Percentiles rank a stretch among this genome's conserved stretches.
Conservation (phyloP, 2,329 filamentous ascomycete species). For the Bipolaris victoriae region DNA sequence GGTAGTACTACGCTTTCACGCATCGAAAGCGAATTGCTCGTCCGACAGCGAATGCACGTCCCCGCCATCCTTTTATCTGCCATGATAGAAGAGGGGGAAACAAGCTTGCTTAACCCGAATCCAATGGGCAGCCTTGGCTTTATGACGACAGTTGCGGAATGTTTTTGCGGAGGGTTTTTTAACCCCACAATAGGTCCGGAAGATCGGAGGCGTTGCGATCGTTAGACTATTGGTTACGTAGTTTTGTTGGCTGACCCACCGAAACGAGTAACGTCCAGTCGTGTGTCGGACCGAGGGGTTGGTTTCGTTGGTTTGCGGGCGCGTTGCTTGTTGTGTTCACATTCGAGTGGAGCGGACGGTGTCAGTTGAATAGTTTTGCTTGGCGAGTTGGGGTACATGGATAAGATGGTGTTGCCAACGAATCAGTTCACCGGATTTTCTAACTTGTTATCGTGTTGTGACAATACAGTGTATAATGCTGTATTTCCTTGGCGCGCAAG, state of each 20-base stretch:
- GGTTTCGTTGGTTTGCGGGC: not conserved
- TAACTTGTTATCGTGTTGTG: too few relatives aligned
- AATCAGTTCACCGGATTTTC: slow-evolving; percentile 32
- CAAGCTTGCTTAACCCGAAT: not conserved
- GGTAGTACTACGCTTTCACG: not conserved
- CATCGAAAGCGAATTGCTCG: not conserved
- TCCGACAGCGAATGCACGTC: too few relatives aligned
- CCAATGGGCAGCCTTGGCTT: not conserved
- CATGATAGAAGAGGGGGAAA: not conserved
- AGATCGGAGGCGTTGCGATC: not conserved
- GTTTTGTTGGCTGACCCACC: not conserved
- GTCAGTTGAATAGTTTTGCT: not conserved
- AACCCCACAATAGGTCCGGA: slow-evolving; percentile 8
- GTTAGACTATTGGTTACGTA: not conserved
- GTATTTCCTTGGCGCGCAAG: slow-evolving; percentile 50
- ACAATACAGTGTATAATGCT: slow-evolving; percentile 43
- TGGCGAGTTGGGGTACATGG: slow-evolving; percentile 31
- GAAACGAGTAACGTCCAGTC: slow-evolving; percentile 5
- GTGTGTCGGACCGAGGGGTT: slow-evolving; percentile 1
- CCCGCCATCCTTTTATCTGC: slow-evolving; percentile 2
- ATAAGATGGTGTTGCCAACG: slow-evolving; percentile 43
- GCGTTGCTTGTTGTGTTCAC: not conserved
- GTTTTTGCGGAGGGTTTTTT: not conserved
- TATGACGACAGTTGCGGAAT: slow-evolving; percentile 9
- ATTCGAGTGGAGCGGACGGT: not conserved